Evolutionary conservation across 129 eudicot species (phyloP).

Genomic region (Saposhnikovia divaricata): DNA sequence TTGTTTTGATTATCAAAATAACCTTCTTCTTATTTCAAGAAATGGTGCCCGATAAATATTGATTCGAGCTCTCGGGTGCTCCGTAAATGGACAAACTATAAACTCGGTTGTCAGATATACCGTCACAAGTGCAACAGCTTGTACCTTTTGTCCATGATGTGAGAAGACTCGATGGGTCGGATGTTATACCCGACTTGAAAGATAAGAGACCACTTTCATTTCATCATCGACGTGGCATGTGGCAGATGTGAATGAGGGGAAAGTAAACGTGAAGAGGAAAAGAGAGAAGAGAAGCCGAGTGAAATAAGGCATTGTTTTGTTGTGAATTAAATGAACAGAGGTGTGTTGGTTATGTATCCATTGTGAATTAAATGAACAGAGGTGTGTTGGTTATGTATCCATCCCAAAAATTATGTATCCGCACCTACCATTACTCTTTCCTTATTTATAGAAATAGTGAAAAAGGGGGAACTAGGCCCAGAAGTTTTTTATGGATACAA

Average conservation of each 20-base stretch:
- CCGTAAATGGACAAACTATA: too few species aligned
- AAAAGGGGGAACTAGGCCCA: too few species aligned
- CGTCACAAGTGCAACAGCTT: constrained; percentile 46
- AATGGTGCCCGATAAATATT: too few species aligned
- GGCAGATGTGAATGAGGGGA: constrained; percentile 9
- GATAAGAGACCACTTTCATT: constrained; percentile 35
- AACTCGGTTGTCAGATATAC: too few species aligned
- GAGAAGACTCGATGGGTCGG: constrained; percentile 49
- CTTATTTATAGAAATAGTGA: too few species aligned
- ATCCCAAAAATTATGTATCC: too few species aligned
- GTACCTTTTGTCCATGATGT: constrained; percentile 43
- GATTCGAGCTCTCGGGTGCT: too few species aligned
- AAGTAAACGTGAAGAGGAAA: neutral
- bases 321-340: neutral
- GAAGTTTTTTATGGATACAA: too few species aligned
- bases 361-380: neutral
- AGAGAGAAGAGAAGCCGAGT: neutral
- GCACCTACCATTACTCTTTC: too few species aligned
- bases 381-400: neutral
- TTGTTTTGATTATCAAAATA: too few species aligned
- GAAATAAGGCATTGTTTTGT: neutral
- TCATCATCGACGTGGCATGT: constrained; percentile 45
- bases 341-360: neutral
- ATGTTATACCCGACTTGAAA: constrained; percentile 38
- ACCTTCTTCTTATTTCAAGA: too few species aligned